Evolutionary conservation across 2,329 filamentous ascomycete genomes (phyloP).

Genomic region (Chaetothyriales sp.): DNA sequence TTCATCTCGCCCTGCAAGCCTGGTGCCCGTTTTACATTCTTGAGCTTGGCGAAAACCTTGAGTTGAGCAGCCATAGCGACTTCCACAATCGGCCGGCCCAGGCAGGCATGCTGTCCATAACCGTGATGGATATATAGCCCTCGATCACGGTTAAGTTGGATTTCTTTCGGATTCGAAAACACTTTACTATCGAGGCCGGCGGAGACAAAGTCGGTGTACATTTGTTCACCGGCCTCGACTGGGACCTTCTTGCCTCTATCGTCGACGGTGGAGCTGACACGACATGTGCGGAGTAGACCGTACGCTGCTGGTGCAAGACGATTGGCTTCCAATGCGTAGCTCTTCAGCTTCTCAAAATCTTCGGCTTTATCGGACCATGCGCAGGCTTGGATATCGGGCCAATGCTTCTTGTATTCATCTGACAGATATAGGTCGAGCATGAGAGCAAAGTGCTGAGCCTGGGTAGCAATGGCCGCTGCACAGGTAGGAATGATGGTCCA

Average conservation of each 20-base stretch:
- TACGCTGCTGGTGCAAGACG: conserved; percentile 16
- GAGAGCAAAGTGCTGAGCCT: conserved; percentile 45
- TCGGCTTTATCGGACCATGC: conserved; percentile 16
- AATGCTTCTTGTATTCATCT: conserved; percentile 22
- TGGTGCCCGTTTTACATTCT: conserved; percentile 29
- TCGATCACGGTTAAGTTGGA: conserved; percentile 31
- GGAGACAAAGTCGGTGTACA: conserved; percentile 19
- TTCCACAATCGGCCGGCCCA: conserved; percentile 30
- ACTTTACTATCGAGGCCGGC: conserved; percentile 25
- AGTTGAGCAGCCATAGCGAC: conserved; percentile 31
- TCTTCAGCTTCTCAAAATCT: conserved; percentile 18
- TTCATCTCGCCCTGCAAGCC: conserved; percentile 30
- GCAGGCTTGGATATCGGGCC: conserved; percentile 17
- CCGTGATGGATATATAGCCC: conserved; percentile 33
- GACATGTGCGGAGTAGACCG: conserved; percentile 15
- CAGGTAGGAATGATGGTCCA: conserved; percentile 46
- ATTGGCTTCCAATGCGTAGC: conserved; percentile 18
- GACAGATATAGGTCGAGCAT: conserved; percentile 44
- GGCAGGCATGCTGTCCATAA: conserved; percentile 36
- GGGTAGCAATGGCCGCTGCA: conserved; percentile 42
- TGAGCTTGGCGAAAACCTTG: conserved; percentile 27
- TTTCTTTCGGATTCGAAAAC: conserved; percentile 29
- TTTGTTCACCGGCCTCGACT: conserved; percentile 10
- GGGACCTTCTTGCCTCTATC: conserved; percentile 12
- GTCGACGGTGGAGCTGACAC: conserved; percentile 10